A percentile compares a stretch with the other conserved stretches of the same genome.
These are phyloP conservation scores for Aegilops sharonensis DNA, from an alignment of 176 grass and related monocot species.

Conservation along the genomic window DNA sequence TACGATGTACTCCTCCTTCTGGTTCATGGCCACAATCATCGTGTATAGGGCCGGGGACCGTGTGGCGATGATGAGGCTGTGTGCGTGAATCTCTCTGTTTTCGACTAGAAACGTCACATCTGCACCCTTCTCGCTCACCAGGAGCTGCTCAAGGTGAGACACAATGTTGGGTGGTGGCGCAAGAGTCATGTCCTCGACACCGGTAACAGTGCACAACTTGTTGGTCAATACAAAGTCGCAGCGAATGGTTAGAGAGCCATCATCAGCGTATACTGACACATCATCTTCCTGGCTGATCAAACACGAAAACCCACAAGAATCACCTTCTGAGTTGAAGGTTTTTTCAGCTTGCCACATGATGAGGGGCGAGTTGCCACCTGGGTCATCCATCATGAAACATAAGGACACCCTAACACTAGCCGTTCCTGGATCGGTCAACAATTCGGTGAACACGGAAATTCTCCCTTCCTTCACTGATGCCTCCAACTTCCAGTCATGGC, in stretches of 20 bases:
- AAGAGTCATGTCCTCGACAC: background rate
- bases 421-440: background rate
- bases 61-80: background rate
- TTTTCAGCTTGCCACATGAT: background rate
- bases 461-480: background rate
- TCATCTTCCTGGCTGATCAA: background rate
- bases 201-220: background rate
- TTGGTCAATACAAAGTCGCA: background rate
- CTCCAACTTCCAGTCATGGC: background rate
- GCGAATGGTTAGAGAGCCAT: background rate
- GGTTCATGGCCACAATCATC: background rate
- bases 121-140: background rate
- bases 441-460: background rate
- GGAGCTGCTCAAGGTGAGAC: background rate
- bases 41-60: background rate
- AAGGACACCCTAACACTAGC: background rate
- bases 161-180: background rate
- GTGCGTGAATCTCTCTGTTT: background rate
- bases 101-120: background rate
- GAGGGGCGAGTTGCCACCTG: background rate
- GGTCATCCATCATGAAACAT: background rate
- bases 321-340: background rate
- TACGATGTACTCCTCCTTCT: background rate
- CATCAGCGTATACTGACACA: background rate
- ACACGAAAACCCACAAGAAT: background rate